Evolutionary conservation across 2,329 filamentous ascomycete species (phyloP).

Genomic region (Aspergillus novoparasiticus): DNA sequence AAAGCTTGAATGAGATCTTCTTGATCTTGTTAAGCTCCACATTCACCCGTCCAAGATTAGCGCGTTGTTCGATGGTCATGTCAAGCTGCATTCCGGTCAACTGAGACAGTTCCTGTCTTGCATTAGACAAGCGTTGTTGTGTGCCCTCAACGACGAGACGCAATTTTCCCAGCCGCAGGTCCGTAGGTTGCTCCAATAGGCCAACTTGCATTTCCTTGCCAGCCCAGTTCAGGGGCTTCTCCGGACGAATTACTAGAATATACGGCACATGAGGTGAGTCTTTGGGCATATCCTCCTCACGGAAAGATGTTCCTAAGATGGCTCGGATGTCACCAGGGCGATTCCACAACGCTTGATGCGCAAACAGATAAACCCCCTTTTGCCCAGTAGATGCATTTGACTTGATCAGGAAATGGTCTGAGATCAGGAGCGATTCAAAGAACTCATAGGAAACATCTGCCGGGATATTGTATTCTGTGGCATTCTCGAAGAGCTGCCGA

Average conservation of each 20-base stretch:
- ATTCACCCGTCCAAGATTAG: constrained; percentile 91
- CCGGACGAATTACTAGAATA: constrained; percentile 79
- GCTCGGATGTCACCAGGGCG: constrained; percentile 80
- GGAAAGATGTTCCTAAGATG: constrained; percentile 79
- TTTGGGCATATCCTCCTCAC: constrained; percentile 68
- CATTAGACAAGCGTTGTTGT: constrained; percentile 73
- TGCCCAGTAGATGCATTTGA: constrained; percentile 67
- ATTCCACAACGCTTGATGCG: constrained; percentile 75
- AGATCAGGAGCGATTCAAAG: constrained; percentile 76
- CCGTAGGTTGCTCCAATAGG: constrained; percentile 75
- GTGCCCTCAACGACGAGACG: constrained; percentile 88
- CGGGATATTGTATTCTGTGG: constrained; percentile 87
- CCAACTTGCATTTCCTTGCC: constrained; percentile 72
- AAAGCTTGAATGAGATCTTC: constrained; percentile 92
- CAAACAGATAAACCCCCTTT: constrained; percentile 79
- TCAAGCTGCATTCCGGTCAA: constrained; percentile 83
- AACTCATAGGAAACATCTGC: constrained; percentile 72
- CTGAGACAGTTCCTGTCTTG: constrained; percentile 76
- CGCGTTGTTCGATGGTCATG: constrained; percentile 86
- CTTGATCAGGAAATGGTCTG: constrained; percentile 85
- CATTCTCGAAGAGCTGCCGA: constrained; percentile 93
- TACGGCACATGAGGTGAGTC: constrained; percentile 76
- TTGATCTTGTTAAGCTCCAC: constrained; percentile 89
- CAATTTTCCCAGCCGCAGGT: constrained; percentile 83
- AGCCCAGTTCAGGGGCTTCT: constrained; percentile 77